phyloP scores from a whole-genome alignment of 306 rosid genomes.

The Prunus davidiana region DNA sequence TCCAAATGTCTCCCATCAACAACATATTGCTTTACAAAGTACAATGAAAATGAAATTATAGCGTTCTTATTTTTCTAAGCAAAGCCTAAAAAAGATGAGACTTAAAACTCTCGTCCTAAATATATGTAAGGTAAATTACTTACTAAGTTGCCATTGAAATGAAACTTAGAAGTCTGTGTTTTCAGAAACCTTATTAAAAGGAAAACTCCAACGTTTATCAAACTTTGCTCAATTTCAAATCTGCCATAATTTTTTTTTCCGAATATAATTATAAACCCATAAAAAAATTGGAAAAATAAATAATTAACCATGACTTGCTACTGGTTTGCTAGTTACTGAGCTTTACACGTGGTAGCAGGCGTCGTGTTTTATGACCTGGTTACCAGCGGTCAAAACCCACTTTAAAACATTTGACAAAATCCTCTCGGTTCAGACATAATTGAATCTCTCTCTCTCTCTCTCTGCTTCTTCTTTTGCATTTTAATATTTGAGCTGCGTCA shows the following conservation, averaged over 20 bases:
- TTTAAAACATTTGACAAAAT: not conserved
- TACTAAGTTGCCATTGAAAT: too few species aligned
- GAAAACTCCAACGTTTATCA: not conserved
- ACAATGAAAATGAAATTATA: not conserved
- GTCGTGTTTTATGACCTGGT: not conserved
- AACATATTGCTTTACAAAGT: not conserved
- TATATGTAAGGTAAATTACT: too few species aligned
- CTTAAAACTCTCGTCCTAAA: too few species aligned
- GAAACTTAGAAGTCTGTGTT: too few species aligned
- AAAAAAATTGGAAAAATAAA: too few species aligned
- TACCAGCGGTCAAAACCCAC: not conserved
- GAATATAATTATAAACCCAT: not conserved
- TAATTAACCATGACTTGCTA: too few species aligned
- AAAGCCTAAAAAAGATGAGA: too few species aligned
- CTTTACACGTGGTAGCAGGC: not conserved
- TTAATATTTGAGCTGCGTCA: not conserved
- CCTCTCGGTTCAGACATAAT: constrained; percentile 12
- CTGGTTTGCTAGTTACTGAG: too few species aligned
- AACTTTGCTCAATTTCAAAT: not conserved
- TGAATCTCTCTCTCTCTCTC: not conserved
- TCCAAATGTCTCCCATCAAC: not conserved
- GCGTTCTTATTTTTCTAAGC: too few species aligned
- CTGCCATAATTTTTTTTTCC: not conserved
- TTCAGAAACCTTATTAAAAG: too few species aligned
- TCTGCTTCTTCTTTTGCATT: not conserved